Conservation (phyloP, 2,329 filamentous ascomycete species). For the Hypocrella siamensis region DNA sequence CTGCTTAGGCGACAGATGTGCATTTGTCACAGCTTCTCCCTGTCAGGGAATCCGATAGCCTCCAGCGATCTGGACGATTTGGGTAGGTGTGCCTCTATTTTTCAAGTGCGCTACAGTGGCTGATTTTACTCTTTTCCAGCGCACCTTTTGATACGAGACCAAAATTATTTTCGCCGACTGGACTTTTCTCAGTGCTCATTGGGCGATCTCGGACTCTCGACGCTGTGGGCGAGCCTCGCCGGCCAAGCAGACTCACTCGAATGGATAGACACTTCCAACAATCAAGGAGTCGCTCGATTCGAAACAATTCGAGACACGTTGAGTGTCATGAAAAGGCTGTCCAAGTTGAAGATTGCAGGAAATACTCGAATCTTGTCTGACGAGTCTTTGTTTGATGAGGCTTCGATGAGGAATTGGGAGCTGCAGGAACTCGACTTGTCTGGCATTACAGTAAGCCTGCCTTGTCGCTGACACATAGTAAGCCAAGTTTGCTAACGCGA, state of each 20-base stretch:
- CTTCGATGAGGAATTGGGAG: constrained; percentile 25
- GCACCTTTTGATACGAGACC: constrained; percentile 16
- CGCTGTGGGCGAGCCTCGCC: constrained; percentile 30
- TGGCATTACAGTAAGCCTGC: constrained; percentile 28
- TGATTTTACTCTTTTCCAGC: constrained; percentile 7
- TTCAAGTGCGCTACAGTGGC: background rate
- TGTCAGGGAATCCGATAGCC: constrained; percentile 33
- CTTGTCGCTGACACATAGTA: background rate
- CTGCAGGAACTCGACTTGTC: constrained; percentile 40
- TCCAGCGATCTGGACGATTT: constrained; percentile 31
- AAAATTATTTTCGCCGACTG: constrained; percentile 27
- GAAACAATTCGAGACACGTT: constrained; percentile 28
- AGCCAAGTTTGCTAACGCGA: background rate
- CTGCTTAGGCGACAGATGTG: constrained; percentile 29
- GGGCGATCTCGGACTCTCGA: constrained; percentile 29
- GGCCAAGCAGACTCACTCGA: constrained; percentile 29
- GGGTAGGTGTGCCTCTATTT: constrained; percentile 16
- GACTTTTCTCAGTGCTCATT: constrained; percentile 36
- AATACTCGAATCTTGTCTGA: constrained; percentile 30
- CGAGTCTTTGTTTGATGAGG: constrained; percentile 29
- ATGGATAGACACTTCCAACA: constrained; percentile 35
- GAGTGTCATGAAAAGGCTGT: constrained; percentile 25
- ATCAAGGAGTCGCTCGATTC: constrained; percentile 34
- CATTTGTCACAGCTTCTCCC: constrained; percentile 32
- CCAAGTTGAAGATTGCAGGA: constrained; percentile 32